Evolutionary conservation across 805 yeast genomes (phyloP).

Genomic region (Kazachstania psychrophila): DNA sequence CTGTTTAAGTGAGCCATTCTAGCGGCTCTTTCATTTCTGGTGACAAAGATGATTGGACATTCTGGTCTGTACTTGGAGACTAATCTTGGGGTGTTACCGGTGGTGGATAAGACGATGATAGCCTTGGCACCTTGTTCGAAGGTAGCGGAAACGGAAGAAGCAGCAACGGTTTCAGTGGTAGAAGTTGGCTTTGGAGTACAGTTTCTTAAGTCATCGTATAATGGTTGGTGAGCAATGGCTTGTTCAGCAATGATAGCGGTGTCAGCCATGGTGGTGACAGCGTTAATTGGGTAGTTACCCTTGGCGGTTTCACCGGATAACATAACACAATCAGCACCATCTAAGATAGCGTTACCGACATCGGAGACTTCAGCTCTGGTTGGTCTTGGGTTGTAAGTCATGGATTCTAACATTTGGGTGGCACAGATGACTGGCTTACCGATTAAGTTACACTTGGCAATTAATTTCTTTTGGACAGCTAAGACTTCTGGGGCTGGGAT

Average conservation of each 20-base stretch:
- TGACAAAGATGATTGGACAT: slow-evolving; percentile 95
- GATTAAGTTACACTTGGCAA: slow-evolving; percentile 97
- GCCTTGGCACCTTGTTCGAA: slow-evolving; percentile 96
- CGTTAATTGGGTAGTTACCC: slow-evolving; percentile 97
- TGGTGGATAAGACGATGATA: slow-evolving; percentile 87
- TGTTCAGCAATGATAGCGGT: slow-evolving; percentile 93
- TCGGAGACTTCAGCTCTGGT: slow-evolving; percentile 99
- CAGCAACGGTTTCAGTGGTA: slow-evolving; percentile 93
- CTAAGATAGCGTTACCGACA: slow-evolving; percentile 97
- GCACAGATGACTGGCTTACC: slow-evolving; percentile 99
- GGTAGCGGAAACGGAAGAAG: slow-evolving; percentile 93
- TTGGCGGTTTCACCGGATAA: slow-evolving; percentile 99
- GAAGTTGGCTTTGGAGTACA: slow-evolving; percentile 82
- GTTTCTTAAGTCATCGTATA: slow-evolving; percentile 81
- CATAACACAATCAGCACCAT: slow-evolving; percentile 99
- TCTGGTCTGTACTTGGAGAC: slow-evolving; percentile 96
- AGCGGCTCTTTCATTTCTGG: slow-evolving; percentile 89
- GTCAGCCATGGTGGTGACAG: slow-evolving; percentile 98
- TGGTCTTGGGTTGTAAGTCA: slow-evolving; percentile 99
- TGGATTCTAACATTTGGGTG: slow-evolving; percentile 98
- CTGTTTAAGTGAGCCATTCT: slow-evolving; percentile 94
- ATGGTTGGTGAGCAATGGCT: slow-evolving; percentile 80
- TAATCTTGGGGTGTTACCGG: slow-evolving; percentile 92
- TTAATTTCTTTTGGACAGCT: slow-evolving; percentile 96
- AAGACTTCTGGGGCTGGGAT: slow-evolving; percentile 98